Conservation (phyloP, 2,329 filamentous ascomycete genomes). For the Dactylellina parvicollis region DNA sequence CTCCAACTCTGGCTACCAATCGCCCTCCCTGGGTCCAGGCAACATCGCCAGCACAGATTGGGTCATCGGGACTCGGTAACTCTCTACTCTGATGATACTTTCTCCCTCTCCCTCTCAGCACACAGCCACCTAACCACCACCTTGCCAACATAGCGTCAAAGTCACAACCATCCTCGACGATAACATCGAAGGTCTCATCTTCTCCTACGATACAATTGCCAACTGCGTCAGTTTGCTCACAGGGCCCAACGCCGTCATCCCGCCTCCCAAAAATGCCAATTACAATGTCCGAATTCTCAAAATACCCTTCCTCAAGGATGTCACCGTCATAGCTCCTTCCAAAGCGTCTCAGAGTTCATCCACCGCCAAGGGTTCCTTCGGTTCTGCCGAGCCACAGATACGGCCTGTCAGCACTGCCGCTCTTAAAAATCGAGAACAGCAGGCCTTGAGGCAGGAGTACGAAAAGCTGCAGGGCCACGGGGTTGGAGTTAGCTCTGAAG, state of each 20-base stretch:
- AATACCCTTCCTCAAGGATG: constrained; percentile 58
- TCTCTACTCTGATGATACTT: neutral
- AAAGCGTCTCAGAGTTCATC: constrained; percentile 39
- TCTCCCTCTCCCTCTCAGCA: neutral
- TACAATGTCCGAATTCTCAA: constrained; percentile 58
- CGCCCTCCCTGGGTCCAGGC: constrained; percentile 38
- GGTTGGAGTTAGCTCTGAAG: constrained; percentile 57
- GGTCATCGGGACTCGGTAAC: constrained; percentile 57
- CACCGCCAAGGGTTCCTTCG: constrained; percentile 52
- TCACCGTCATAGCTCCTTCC: constrained; percentile 53
- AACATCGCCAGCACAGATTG: constrained; percentile 56
- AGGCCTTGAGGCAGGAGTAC: constrained; percentile 41
- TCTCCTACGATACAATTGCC: constrained; percentile 58
- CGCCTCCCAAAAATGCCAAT: constrained; percentile 31
- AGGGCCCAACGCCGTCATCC: constrained; percentile 29
- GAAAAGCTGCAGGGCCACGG: constrained; percentile 55
- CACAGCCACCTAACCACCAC: constrained; percentile 1
- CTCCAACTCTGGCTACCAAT: constrained; percentile 46
- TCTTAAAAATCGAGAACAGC: constrained; percentile 48
- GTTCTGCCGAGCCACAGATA: constrained; percentile 57
- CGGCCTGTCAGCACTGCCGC: constrained; percentile 53
- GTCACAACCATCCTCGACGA: constrained; percentile 58
- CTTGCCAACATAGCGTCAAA: constrained; percentile 52
- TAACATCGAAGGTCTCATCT: constrained; percentile 57
- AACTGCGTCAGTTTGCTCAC: constrained; percentile 56